These are phyloP conservation scores for Nigrospora sphaerica DNA, from an alignment of 2,329 filamentous ascomycete genomes.

Conservation along the genomic window DNA sequence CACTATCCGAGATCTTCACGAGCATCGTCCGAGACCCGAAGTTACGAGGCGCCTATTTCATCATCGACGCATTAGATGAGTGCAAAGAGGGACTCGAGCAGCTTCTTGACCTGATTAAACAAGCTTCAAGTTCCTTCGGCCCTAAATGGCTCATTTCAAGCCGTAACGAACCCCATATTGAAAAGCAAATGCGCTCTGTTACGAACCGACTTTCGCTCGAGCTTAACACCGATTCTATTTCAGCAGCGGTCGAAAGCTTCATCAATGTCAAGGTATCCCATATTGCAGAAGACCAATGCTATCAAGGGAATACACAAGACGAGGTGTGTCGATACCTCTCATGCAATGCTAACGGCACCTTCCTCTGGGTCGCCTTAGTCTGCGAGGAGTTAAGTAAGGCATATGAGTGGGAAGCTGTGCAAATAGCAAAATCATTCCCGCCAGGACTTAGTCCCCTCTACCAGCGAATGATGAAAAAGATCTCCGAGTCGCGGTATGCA, in stretches of 20 bases:
- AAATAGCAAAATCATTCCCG: constrained; percentile 16
- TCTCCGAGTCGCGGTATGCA: constrained; percentile 18
- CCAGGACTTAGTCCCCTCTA: constrained; percentile 29
- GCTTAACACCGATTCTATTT: constrained; percentile 25
- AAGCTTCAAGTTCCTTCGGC: constrained; percentile 11
- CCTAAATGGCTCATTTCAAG: constrained; percentile 36
- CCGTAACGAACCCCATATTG: constrained; percentile 28
- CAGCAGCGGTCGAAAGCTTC: constrained; percentile 27
- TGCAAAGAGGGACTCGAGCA: constrained; percentile 20
- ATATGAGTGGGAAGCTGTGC: background rate
- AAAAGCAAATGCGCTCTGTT: constrained; percentile 14
- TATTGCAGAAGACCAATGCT: too few species aligned
- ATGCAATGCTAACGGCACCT: too few species aligned
- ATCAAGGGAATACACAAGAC: too few species aligned
- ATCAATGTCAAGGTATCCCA: constrained; percentile 24
- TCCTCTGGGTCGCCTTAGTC: too few species aligned
- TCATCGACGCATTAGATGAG: constrained; percentile 43
- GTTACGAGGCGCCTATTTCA: constrained; percentile 22
- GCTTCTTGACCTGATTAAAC: constrained; percentile 27
- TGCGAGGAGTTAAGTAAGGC: too few species aligned
- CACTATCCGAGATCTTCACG: constrained; percentile 29
- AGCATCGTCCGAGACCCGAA: constrained; percentile 29
- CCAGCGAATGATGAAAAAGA: constrained; percentile 25
- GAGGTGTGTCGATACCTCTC: too few species aligned
- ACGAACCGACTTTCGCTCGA: constrained; percentile 25